Base-by-base conservation (phyloP, 2,329 filamentous ascomycete species). In the Neurospora crassa region DNA sequence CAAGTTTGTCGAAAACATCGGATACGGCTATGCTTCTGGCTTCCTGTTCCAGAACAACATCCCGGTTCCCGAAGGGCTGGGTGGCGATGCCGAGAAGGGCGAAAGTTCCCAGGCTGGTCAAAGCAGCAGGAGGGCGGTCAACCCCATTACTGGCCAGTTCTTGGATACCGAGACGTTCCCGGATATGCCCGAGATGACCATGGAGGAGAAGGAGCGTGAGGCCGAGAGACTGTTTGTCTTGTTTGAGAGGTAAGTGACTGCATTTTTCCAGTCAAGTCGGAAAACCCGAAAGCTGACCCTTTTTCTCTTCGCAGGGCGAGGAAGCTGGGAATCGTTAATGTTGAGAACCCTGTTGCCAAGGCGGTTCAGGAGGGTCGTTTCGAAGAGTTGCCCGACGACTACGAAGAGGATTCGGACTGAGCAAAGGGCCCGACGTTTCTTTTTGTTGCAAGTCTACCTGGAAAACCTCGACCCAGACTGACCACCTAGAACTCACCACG, bases 21-120 rank as follows among this genome's bases (percentile, higher is more conserved):
- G 96, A 0, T 99, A 97, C 78, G 96, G 96, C 0, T 97, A 92
- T 78, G 96, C 96, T 0, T 92, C 94, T 0, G 96, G 96, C 0
- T 97, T 96, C 78, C 83, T 99, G 18, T 91, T 94, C 82, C 91
- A 92, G 74, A 92, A 95, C 73, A 92, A 96, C 70, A 89, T 98
- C 14, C 86, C 90, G 0, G 84, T 97, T 29, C 93, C 94, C 86
- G 90, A 75, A 84, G 85, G 79, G 68, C n/a, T 76, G 70, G 40
- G 80, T 1, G 53, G 7, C 16, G 69, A 70, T 40, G 74, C 75
- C 2, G 77, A 76, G 67, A 67, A 72, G 69, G 72, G 67, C n/a
- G 41, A 68, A n/a, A 37, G 41, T 11, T 40, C 69, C 41, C 43
- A 68, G n/a, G 40, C 47, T 29, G 14, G 24, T 29, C 69, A 42